A percentile compares a stretch with the other conserved stretches of the same genome.
phyloP scores from a whole-genome alignment of 495 filamentous ascomycete species.

The Neurospora cerealis region DNA sequence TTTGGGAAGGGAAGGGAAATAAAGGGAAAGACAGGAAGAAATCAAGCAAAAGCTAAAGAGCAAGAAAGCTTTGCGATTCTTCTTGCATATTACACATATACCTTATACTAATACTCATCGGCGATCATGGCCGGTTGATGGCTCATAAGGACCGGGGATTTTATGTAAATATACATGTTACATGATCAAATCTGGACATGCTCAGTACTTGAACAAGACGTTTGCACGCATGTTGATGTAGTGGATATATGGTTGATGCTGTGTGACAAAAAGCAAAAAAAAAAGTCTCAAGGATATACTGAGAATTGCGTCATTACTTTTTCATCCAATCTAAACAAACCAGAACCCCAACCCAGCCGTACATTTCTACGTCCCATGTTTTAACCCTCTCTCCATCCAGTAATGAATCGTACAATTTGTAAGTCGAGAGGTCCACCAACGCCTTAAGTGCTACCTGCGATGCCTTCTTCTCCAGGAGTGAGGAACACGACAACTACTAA shows the following conservation, averaged over 20 bases:
- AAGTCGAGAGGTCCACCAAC: background rate
- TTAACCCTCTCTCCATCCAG: background rate
- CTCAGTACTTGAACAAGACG: background rate
- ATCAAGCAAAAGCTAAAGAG: background rate
- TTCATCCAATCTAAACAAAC: background rate
- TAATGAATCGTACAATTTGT: background rate
- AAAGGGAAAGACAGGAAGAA: background rate
- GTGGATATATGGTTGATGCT: background rate
- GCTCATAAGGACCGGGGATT: background rate
- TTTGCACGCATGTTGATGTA: background rate
- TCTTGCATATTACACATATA: background rate
- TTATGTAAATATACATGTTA: background rate
- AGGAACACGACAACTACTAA: background rate
- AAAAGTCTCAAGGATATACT: too few relatives aligned
- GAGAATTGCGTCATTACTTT: background rate
- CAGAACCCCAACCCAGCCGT: background rate
- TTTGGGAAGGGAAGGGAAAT: background rate
- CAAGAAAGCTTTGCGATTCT: background rate
- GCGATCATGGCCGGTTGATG: background rate
- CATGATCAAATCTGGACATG: background rate
- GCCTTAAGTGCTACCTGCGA: background rate
- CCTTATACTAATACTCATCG: background rate
- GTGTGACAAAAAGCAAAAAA: background rate
- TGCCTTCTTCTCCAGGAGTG: background rate
- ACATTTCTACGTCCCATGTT: background rate